phyloP scores from a whole-genome alignment of 1,139 yeast species.

The Chernovozyma aurita region DNA sequence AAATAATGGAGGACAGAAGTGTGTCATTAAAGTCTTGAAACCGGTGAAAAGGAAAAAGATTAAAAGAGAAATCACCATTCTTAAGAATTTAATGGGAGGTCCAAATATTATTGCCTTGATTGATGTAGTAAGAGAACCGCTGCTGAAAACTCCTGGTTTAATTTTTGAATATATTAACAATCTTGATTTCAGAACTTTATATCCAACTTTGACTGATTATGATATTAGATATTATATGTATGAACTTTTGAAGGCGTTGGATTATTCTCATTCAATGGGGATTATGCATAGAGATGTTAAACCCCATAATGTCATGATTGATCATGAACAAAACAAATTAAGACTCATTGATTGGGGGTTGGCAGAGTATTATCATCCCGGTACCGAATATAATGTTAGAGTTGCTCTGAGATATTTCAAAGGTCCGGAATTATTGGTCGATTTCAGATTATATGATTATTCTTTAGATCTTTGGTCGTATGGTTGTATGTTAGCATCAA shows the following conservation, averaged over 20 bases:
- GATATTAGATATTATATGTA: constrained; percentile 89
- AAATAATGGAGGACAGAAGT: constrained; percentile 30
- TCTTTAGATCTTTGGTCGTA: constrained; percentile 94
- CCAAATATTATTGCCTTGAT: constrained; percentile 77
- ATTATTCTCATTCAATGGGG: constrained; percentile 95
- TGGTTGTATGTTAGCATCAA: constrained; percentile 97
- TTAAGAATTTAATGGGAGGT: constrained; percentile 84
- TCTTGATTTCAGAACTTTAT: constrained; percentile 83
- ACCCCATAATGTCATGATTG: constrained; percentile 98
- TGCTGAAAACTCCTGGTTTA: constrained; percentile 87
- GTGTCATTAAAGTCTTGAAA: constrained; percentile 90
- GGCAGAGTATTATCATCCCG: constrained; percentile 95
- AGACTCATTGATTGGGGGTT: constrained; percentile 98
- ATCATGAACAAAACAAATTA: constrained; percentile 66
- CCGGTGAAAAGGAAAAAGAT: constrained; percentile 97
- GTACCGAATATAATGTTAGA: constrained; percentile 91
- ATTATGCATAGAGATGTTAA: constrained; percentile 98
- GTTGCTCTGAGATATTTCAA: constrained; percentile 98
- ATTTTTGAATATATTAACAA: constrained; percentile 90
- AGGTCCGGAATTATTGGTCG: constrained; percentile 96
- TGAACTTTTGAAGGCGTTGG: constrained; percentile 84
- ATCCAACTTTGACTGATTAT: constrained; percentile 79
- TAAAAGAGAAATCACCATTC: constrained; percentile 87
- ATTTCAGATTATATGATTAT: constrained; percentile 89
- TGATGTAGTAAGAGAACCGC: constrained; percentile 88